Conservation (phyloP, 1,139 yeast species). For the Saccharomyces uvarum region DNA sequence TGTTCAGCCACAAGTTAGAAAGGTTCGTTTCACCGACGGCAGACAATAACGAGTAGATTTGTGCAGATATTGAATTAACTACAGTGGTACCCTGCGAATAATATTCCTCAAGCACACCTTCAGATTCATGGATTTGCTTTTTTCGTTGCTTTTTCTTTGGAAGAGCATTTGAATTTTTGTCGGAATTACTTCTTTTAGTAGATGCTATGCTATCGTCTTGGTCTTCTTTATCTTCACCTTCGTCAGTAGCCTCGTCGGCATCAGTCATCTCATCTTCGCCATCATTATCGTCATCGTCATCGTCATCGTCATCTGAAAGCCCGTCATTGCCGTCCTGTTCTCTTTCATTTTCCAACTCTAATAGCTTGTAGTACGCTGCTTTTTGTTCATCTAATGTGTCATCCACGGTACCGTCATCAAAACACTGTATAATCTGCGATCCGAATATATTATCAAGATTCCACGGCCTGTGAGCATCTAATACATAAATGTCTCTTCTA, state of each 20-base stretch:
- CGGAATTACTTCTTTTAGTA: slow-evolving; percentile 7
- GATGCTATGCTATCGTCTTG: slow-evolving; percentile 33
- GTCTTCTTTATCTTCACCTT: slow-evolving; percentile 30
- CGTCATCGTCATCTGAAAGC: slow-evolving; percentile 44
- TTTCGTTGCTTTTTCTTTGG: slow-evolving; percentile 30
- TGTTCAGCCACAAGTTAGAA: slow-evolving; percentile 76
- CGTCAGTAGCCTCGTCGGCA: slow-evolving; percentile 18
- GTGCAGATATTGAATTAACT: slow-evolving; percentile 67
- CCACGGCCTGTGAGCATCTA: slow-evolving; percentile 96
- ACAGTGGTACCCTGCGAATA: slow-evolving; percentile 78
- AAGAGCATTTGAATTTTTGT: slow-evolving; percentile 27
- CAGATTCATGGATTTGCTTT: slow-evolving; percentile 39
- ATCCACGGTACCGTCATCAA: slow-evolving; percentile 78
- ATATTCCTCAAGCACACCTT: slow-evolving; percentile 55
- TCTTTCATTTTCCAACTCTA: slow-evolving; percentile 25
- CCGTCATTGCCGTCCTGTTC: slow-evolving; percentile 38
- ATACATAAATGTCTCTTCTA: slow-evolving; percentile 57
- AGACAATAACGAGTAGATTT: slow-evolving; percentile 71
- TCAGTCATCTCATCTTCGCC: slow-evolving; percentile 27
- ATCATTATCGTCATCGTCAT: slow-evolving; percentile 28
- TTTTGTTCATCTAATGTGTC: slow-evolving; percentile 46
- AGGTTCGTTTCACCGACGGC: slow-evolving; percentile 70
- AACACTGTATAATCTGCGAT: slow-evolving; percentile 67
- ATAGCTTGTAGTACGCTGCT: slow-evolving; percentile 47
- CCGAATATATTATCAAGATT: slow-evolving; percentile 88